These are phyloP conservation scores for Xylariales sp. DNA, from an alignment of 2,329 filamentous ascomycete species.

Conservation along the genomic window DNA sequence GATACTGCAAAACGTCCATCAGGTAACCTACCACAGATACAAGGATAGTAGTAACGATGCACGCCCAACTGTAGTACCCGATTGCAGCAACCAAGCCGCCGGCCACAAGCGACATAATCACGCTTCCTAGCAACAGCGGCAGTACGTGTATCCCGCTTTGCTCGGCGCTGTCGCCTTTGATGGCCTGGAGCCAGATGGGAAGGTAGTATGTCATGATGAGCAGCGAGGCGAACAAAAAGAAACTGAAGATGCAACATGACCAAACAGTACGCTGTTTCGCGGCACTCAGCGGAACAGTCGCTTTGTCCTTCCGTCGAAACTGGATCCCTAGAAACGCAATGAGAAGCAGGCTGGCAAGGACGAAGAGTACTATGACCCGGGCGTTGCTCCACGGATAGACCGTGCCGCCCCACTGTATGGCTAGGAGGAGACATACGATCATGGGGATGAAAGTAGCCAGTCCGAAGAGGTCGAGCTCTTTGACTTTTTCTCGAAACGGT, in stretches of 20 bases:
- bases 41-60: too few relatives aligned
- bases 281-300: not conserved
- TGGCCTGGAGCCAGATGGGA: slow-evolving; percentile 47
- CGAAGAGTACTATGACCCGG: slow-evolving; percentile 22
- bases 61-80: too few relatives aligned
- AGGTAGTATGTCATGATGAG: slow-evolving; percentile 35
- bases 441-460: not conserved
- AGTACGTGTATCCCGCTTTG: slow-evolving; percentile 37
- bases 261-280: not conserved
- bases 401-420: slow-evolving; percentile 12
- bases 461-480: slow-evolving; percentile 2
- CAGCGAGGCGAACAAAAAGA: not conserved
- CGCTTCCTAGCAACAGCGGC: slow-evolving; percentile 31
- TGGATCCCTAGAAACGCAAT: not conserved
- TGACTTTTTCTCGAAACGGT: slow-evolving; percentile 9
- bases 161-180: slow-evolving; percentile 33
- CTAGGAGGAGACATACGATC: slow-evolving; percentile 8
- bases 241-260: not conserved
- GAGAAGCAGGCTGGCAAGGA: slow-evolving; percentile 7
- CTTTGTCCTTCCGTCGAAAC: not conserved
- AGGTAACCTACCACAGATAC: too few relatives aligned
- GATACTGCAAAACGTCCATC: too few relatives aligned
- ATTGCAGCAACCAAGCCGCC: not conserved
- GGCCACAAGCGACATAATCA: not conserved
- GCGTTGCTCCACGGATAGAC: slow-evolving; percentile 25